phyloP scores from a whole-genome alignment of 2,329 filamentous ascomycete species.

The Microsporum canis region DNA sequence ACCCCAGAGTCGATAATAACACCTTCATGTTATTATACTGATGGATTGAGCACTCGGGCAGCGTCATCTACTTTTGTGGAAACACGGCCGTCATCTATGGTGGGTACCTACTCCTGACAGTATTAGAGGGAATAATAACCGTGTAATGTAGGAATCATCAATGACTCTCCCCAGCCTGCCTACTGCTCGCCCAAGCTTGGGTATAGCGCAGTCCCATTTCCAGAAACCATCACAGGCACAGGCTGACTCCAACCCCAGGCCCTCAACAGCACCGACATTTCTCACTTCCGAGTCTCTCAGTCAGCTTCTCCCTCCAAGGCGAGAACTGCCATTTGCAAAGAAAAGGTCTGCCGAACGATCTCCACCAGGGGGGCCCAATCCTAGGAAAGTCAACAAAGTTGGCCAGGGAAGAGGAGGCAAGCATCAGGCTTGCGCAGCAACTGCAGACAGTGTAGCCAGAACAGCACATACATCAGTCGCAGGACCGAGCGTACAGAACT shows the following conservation, averaged over 20 bases:
- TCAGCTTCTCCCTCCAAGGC: constrained; percentile 32
- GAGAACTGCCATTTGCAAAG: constrained; percentile 31
- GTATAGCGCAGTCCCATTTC: neutral
- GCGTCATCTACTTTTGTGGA: constrained; percentile 2
- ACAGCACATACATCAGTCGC: neutral
- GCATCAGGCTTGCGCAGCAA: neutral
- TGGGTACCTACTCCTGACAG: neutral
- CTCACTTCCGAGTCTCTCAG: constrained; percentile 23
- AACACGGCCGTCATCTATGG: constrained; percentile 7
- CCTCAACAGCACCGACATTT: constrained; percentile 20
- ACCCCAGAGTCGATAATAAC: neutral
- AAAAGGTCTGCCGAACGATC: constrained; percentile 19
- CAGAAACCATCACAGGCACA: neutral
- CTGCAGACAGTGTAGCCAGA: neutral
- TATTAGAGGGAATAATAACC: neutral
- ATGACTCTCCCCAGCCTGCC: constrained; percentile 3
- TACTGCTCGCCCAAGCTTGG: neutral
- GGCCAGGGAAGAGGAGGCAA: neutral
- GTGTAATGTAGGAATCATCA: constrained; percentile 6
- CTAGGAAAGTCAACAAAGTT: neutral
- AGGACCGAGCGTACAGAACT: neutral
- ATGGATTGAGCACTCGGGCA: neutral
- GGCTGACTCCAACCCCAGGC: constrained; percentile 10
- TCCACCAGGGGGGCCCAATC: constrained; percentile 19
- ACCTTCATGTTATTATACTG: neutral